A percentile compares a stretch with the other conserved stretches of the same genome.
phyloP scores from a whole-genome alignment of 2,329 filamentous ascomycete species.

The Epichloe amarillans region DNA sequence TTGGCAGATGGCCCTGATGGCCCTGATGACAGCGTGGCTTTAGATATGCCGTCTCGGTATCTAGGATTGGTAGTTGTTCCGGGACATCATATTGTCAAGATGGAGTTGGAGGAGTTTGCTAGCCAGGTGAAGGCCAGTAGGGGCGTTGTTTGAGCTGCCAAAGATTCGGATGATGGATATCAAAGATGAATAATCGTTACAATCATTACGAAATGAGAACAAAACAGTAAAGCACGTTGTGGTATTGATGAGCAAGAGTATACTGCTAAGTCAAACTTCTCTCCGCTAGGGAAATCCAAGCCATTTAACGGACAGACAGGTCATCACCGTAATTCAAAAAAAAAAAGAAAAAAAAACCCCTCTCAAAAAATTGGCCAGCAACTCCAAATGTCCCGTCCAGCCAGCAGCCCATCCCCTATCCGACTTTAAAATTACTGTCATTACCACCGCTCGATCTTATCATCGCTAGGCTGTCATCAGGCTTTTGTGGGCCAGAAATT shows the following conservation, averaged over 20 bases:
- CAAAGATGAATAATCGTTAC: no score
- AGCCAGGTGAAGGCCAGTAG: slow-evolving; percentile 31
- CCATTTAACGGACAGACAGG: slow-evolving; percentile 5
- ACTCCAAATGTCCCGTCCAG: slow-evolving; percentile 14
- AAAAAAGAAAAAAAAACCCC: no score
- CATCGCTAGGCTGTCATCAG: neutral
- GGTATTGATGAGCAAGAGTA: slow-evolving; percentile 18
- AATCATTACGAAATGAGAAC: no score
- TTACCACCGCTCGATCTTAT: slow-evolving; percentile 3
- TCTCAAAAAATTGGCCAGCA: slow-evolving; percentile 1
- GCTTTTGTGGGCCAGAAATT: neutral
- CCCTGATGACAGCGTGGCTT: slow-evolving; percentile 37
- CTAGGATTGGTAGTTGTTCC: slow-evolving; percentile 85
- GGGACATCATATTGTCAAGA: slow-evolving; percentile 70
- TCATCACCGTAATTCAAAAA: slow-evolving; percentile 1
- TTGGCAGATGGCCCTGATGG: slow-evolving; percentile 17
- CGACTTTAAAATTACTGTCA: slow-evolving; percentile 3
- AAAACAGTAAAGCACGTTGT: slow-evolving; percentile 5
- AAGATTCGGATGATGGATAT: no score
- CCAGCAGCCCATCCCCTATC: slow-evolving; percentile 7
- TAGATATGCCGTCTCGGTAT: slow-evolving; percentile 73
- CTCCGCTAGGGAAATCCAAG: slow-evolving; percentile 12
- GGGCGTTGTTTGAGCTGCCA: neutral
- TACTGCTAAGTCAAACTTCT: slow-evolving; percentile 12
- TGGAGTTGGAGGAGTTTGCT: slow-evolving; percentile 70